Conservation (phyloP, 805 yeast genomes). For the Clavispora fructus region DNA sequence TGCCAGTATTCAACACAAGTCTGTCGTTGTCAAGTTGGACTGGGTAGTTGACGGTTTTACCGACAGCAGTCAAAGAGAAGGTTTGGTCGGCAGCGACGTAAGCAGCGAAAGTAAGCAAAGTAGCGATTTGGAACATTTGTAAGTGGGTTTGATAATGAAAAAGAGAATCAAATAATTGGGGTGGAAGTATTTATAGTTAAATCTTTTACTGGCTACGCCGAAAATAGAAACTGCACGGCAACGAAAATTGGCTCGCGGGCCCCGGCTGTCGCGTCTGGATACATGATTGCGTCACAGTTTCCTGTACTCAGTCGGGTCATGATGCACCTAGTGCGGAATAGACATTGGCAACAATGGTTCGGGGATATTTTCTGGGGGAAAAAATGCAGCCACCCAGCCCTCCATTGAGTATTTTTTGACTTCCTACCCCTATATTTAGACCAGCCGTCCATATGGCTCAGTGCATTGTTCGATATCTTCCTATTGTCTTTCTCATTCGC, state of each 20-base stretch:
- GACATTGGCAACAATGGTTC: no score
- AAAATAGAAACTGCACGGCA: neutral
- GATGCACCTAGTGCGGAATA: no score
- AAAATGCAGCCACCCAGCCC: no score
- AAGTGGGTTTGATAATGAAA: neutral
- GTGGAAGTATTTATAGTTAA: neutral
- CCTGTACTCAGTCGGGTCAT: no score
- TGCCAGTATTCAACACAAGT: conserved; percentile 13
- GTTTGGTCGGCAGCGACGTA: conserved; percentile 26
- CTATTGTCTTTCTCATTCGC: neutral
- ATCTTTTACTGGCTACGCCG: neutral
- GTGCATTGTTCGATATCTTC: neutral
- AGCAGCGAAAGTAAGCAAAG: conserved; percentile 21
- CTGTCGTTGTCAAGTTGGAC: conserved; percentile 14
- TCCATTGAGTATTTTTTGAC: no score
- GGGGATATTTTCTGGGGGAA: no score
- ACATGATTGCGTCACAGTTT: neutral
- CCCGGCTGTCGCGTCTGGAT: neutral
- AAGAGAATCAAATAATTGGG: neutral
- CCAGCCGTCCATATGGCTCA: no score
- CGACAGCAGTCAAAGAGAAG: conserved; percentile 24
- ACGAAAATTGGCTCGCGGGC: neutral
- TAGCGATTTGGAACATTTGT: neutral
- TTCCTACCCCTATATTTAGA: no score
- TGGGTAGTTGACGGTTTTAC: conserved; percentile 16